These are phyloP conservation scores for Pseudocercospora fijiensis DNA, from an alignment of 2,329 filamentous ascomycete genomes.

Conservation along the genomic window DNA sequence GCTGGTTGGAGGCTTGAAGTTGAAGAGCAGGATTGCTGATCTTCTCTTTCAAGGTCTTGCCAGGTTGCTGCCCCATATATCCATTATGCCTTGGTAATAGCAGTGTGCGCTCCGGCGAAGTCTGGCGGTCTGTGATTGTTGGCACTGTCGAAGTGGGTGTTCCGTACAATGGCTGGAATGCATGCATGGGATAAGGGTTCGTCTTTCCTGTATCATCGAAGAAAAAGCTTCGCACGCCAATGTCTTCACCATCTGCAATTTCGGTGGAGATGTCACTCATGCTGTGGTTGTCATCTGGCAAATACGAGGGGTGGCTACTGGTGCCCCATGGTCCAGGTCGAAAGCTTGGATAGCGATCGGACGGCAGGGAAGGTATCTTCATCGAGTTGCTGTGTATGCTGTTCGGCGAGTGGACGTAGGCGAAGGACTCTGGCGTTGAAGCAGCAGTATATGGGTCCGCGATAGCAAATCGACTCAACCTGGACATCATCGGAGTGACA, in stretches of 20 bases:
- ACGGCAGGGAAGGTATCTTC: constrained; percentile 10
- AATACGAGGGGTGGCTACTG: constrained; percentile 45
- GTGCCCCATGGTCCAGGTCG: constrained; percentile 20
- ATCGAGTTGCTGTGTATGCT: constrained; percentile 23
- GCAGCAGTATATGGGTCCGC: constrained; percentile 20
- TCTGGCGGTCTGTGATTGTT: constrained; percentile 26
- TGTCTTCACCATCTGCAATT: constrained; percentile 48
- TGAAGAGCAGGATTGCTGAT: constrained; percentile 26
- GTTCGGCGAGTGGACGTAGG: constrained; percentile 22
- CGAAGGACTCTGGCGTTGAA: constrained; percentile 23
- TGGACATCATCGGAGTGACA: constrained; percentile 17
- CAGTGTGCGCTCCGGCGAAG: constrained; percentile 28
- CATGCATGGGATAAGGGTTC: constrained; percentile 8
- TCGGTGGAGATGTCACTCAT: constrained; percentile 58
- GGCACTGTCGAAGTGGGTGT: constrained; percentile 43
- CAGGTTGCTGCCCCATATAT: constrained; percentile 7
- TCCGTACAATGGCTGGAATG: constrained; percentile 18
- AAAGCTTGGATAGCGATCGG: constrained; percentile 21
- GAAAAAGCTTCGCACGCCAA: constrained; percentile 50
- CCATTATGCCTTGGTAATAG: constrained; percentile 19
- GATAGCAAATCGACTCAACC: constrained; percentile 22
- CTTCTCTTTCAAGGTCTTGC: constrained; percentile 25
- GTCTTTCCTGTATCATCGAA: constrained; percentile 45
- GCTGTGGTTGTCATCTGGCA: constrained; percentile 55
- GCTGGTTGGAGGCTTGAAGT: constrained; percentile 24